Base-by-base conservation (phyloP, 1,139 yeast species). In the Pneumocystis sp. region DNA sequence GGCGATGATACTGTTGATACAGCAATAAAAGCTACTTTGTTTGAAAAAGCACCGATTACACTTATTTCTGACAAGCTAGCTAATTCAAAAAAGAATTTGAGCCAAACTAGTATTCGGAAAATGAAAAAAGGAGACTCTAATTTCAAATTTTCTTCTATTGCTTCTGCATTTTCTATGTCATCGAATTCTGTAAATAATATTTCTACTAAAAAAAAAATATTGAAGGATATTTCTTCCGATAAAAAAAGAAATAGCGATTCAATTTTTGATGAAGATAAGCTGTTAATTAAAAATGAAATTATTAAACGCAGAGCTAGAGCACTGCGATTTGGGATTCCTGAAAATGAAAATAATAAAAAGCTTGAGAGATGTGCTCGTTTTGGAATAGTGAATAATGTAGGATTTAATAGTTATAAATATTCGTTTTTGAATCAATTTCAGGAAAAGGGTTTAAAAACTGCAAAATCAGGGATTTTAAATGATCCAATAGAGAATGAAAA, bases 401-500 rank as follows among this genome's bases (percentile, higher is more conserved):
- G 17, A 25, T 12, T 50, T 50, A 29, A 12, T 50, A 5, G 25
- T 50, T 50, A 15, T 50, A 50, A 25, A 8, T 15, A 50, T 12
- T 50, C 8, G 8, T 50, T 25, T 50, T 50, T 29, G 31, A 50
- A 21, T 50, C 10, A 25, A 25, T 10, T 29, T 8, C n/a, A n/a
- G 10, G 45, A 40, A 61, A 60, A 42, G 10, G 50, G 29, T 19
- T 17, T 29, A 44, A 37, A 62, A 59, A 64, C 62, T 59, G 62
- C 65, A 31, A 66, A 65, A 64, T 57, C 37, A 39, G 61, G 63
- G 19, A 64, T 66, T 1, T 42, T 66, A 35, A 64, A 66, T 39
- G 66, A 66, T 25, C 64, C 66, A 5, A 62, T 59, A 19, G 66
- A 66, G 56, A 64, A 63, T 12, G 66, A 66, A 65, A 66, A 66